Base-by-base conservation (phyloP, 1,284 basidiomycete species). In the Cronartium ribicola region DNA sequence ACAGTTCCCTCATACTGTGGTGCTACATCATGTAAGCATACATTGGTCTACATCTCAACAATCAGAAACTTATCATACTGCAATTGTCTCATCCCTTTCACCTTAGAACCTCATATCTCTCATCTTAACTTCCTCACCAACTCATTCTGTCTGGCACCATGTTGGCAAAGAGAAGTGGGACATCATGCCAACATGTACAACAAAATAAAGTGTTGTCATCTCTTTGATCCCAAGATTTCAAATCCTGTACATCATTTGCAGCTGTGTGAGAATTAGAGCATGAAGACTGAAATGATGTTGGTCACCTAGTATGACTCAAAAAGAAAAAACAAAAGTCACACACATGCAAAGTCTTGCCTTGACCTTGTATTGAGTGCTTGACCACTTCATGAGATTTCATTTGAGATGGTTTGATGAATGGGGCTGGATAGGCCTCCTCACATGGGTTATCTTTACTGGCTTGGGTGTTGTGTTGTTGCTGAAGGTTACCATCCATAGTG, bases 401-500 rank as follows among this genome's bases (percentile, higher is more conserved):
- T 37, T 67, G 13, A 17, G 66, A 55, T 20, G 66, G 46, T 10
- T 29, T 43, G 17, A 67, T 1, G 2, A 67, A 67, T 2, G 4
- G 48, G n/a, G 44, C 44, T 4, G 66, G 66, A 29, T 67, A 67
- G n/a, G 55, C 29, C 10, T 46, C 20, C 36, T 67, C 20, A 3
- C 22, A 1, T 39, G 66, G 66, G 1, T 13, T 48, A 39, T 67
- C 66, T 17, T 67, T 67, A 20, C 40, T 66, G 8, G 40, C 64
- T 20, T 41, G 20, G 41, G 40, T 46, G 22, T 66, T 44, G 7
- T 66, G 40, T 11, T 3, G 3, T 46, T 46, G 44, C n/a, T 46
- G 44, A 3, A 46, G n/a, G n/a, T 46, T 46, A n/a, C 64, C 64
- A 46, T 66, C 64, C 64, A 66, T 66, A 8, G 39, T 17, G 1